Percentiles rank a stretch among this genome's conserved stretches.
These are phyloP conservation scores for Annona squamosa DNA, from an alignment of 164 flowering plant species.

Conservation along the genomic window DNA sequence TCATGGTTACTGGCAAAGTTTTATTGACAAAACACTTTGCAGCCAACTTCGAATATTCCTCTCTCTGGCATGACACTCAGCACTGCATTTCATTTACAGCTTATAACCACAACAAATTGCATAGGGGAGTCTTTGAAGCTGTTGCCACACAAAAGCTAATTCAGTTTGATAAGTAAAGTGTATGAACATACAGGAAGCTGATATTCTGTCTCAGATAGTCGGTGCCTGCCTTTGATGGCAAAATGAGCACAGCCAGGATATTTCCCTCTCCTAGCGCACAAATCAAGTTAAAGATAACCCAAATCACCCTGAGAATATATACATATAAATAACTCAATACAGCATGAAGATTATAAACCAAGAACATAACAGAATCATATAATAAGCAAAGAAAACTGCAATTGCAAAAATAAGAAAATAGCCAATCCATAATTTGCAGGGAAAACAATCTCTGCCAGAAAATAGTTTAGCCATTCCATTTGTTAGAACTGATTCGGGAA, in stretches of 20 bases:
- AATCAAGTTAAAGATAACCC: conserved; percentile 89
- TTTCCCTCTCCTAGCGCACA: conserved; percentile 76
- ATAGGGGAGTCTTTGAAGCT: background rate
- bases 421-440: background rate
- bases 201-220: conserved; percentile 72
- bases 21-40: too few species aligned
- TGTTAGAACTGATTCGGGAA: too few species aligned
- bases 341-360: conserved; percentile 3
- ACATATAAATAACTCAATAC: conserved; percentile 9
- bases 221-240: conserved; percentile 88
- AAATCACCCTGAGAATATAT: conserved; percentile 66
- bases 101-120: background rate
- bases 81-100: background rate
- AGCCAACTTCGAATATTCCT: too few species aligned
- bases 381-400: background rate
- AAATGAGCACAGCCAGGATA: conserved; percentile 96
- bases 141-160: background rate
- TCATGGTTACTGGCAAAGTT: too few species aligned
- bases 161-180: background rate
- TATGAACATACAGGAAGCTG: conserved; percentile 83
- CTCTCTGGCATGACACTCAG: background rate
- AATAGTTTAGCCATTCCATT: too few species aligned
- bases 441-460: background rate
- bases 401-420: background rate
- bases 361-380: background rate